Evolutionary conservation across 2,329 filamentous ascomycete genomes (phyloP).

Genomic region (Huntiella omanensis): DNA sequence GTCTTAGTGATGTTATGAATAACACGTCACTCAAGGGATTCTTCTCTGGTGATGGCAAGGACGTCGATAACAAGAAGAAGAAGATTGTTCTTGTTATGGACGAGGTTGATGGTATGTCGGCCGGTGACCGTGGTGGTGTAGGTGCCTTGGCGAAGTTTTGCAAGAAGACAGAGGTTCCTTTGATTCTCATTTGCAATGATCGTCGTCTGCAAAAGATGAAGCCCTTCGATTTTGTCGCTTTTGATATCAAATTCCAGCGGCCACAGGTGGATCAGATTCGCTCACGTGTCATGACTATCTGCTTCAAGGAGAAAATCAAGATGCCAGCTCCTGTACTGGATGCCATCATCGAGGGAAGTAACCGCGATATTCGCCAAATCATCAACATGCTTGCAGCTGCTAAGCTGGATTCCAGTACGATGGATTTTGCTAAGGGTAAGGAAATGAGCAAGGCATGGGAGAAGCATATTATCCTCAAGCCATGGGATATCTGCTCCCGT

Average conservation of each 20-base stretch:
- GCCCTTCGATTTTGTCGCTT: constrained; percentile 76
- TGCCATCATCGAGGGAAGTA: constrained; percentile 83
- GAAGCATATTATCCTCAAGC: constrained; percentile 90
- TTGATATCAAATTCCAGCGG: constrained; percentile 70
- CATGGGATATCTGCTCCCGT: constrained; percentile 94
- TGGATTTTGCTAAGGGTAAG: constrained; percentile 75
- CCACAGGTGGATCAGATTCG: constrained; percentile 84
- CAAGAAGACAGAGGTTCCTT: constrained; percentile 83
- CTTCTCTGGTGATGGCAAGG: constrained; percentile 68
- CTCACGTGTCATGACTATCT: constrained; percentile 86
- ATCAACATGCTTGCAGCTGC: constrained; percentile 97
- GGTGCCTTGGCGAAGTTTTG: constrained; percentile 86
- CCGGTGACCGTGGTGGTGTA: constrained; percentile 86
- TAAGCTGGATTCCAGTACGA: constrained; percentile 63
- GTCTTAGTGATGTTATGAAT: constrained; percentile 76
- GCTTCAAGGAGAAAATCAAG: constrained; percentile 76
- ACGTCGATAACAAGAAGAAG: constrained; percentile 64
- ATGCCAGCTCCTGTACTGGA: constrained; percentile 70
- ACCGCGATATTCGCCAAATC: constrained; percentile 90
- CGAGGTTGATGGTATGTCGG: constrained; percentile 97
- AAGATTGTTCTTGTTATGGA: constrained; percentile 97
- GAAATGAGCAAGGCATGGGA: constrained; percentile 96
- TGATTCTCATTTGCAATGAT: constrained; percentile 97
- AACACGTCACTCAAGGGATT: constrained; percentile 85
- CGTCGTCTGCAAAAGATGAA: constrained; percentile 91